phyloP scores from a whole-genome alignment of 345 rosid genomes.

The Crucihimalaya himalaica region DNA sequence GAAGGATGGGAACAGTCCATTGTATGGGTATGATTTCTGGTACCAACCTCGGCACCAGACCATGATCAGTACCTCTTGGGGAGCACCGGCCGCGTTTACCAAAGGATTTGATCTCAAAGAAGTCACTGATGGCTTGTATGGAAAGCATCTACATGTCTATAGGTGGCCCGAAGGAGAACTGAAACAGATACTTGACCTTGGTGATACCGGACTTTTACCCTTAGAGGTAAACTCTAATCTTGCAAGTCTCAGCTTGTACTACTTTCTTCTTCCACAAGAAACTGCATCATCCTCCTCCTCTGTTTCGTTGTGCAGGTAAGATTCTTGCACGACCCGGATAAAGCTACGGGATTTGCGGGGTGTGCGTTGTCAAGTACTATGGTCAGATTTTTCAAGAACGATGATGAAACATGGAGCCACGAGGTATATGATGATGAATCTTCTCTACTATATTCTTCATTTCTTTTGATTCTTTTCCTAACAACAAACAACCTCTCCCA shows the following conservation, averaged over 20 bases:
- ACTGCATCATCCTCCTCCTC: background rate
- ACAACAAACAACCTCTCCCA: background rate
- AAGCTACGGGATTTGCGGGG: slow-evolving; percentile 67
- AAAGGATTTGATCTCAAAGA: slow-evolving; percentile 79
- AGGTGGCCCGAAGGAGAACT: slow-evolving; percentile 85
- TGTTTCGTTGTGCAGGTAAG: slow-evolving; percentile 51
- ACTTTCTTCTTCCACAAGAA: slow-evolving; percentile 12
- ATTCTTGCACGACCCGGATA: slow-evolving; percentile 84
- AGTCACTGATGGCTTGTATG: slow-evolving; percentile 80
- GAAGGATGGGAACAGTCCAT: slow-evolving; percentile 70
- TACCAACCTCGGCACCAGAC: slow-evolving; percentile 88
- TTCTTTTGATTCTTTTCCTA: background rate
- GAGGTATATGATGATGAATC: slow-evolving; percentile 48
- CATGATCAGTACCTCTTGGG: slow-evolving; percentile 92
- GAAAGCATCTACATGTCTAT: slow-evolving; percentile 73
- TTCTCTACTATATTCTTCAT: background rate
- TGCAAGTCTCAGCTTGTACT: background rate
- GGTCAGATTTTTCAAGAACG: slow-evolving; percentile 72
- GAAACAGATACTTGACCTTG: slow-evolving; percentile 86
- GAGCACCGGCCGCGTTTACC: slow-evolving; percentile 81
- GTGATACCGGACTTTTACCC: slow-evolving; percentile 65
- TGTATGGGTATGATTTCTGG: slow-evolving; percentile 90
- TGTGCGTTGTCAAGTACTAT: slow-evolving; percentile 73
- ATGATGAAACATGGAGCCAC: slow-evolving; percentile 79
- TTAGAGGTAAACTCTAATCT: slow-evolving; percentile 56